Conservation (phyloP, 495 filamentous ascomycete species). For the Parathielavia hyrcaniae region DNA sequence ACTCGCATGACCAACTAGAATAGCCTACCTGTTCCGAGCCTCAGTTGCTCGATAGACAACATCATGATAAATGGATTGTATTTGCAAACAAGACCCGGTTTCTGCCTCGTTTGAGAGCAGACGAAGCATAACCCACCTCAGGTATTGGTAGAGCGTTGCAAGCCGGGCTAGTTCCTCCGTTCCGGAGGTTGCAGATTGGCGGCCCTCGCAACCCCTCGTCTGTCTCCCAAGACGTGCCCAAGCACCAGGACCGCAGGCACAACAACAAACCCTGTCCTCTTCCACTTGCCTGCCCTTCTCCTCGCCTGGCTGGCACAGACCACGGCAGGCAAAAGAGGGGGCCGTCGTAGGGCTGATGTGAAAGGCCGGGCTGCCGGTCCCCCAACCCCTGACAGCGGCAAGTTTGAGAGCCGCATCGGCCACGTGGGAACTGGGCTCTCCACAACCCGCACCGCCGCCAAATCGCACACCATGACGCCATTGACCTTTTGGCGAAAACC, state of each 20-base stretch:
- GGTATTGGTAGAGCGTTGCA: not conserved
- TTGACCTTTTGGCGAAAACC: slow-evolving; percentile 15
- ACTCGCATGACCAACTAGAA: not conserved
- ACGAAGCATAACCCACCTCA: not conserved
- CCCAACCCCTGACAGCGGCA: slow-evolving; percentile 2
- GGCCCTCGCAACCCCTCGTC: slow-evolving; percentile 1
- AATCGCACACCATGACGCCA: slow-evolving; percentile 28
- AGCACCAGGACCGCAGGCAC: not conserved
- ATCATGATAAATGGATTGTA: not conserved
- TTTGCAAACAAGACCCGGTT: not conserved
- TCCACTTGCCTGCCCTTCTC: not conserved
- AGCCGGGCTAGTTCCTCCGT: not conserved
- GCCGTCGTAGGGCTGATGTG: slow-evolving; percentile 11
- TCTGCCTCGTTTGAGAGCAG: not conserved
- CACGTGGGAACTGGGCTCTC: slow-evolving; percentile 26
- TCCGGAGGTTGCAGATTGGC: not conserved
- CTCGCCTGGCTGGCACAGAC: slow-evolving; percentile 7
- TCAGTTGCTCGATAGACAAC: no score
- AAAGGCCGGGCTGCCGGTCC: slow-evolving; percentile 5
- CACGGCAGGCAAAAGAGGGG: slow-evolving; percentile 13
- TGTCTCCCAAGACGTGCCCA: not conserved
- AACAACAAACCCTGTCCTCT: not conserved
- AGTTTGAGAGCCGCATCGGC: slow-evolving; percentile 31
- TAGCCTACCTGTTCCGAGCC: not conserved
- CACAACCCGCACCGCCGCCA: slow-evolving; percentile 24